Conservation (phyloP, 164 flowering plant species). For the Taxillus chinensis region DNA sequence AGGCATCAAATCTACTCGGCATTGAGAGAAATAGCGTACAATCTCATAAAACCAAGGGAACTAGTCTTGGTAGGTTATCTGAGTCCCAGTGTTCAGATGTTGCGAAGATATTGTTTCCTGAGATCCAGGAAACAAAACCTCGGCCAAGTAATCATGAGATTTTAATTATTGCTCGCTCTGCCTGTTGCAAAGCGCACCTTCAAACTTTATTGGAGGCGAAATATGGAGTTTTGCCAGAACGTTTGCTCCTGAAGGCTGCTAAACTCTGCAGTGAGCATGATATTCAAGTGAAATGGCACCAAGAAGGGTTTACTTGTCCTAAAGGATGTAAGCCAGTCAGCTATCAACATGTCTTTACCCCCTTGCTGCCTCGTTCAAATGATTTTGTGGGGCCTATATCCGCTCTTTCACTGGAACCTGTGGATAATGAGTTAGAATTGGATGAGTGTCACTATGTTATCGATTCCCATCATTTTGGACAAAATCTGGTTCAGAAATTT, state of each 20-base stretch:
- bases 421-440: conserved; percentile 44
- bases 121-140: conserved; percentile 58
- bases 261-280: conserved; percentile 87
- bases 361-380: conserved; percentile 27
- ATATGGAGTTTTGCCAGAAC: conserved; percentile 66
- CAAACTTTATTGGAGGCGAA: conserved; percentile 51
- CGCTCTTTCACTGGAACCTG: conserved; percentile 10
- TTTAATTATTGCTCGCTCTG: conserved; percentile 60
- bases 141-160: conserved; percentile 72
- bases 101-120: conserved; percentile 58
- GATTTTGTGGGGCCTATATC: conserved; percentile 9
- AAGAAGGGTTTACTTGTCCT: conserved; percentile 69
- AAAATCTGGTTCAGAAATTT: conserved; percentile 21
- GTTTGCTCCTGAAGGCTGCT: conserved; percentile 76
- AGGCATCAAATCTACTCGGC: conserved; percentile 29
- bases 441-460: conserved; percentile 77
- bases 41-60: conserved; percentile 30
- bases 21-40: conserved; percentile 18
- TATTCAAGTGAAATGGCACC: conserved; percentile 70
- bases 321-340: conserved; percentile 52
- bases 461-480: conserved; percentile 38
- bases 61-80: conserved; percentile 38
- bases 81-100: conserved; percentile 61
- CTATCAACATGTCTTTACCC: conserved; percentile 19
- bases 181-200: conserved; percentile 71